Evolutionary conservation across 225 moss, liverwort and hornwort species (phyloP).

Genomic region (Thuidium tamariscinum): DNA sequence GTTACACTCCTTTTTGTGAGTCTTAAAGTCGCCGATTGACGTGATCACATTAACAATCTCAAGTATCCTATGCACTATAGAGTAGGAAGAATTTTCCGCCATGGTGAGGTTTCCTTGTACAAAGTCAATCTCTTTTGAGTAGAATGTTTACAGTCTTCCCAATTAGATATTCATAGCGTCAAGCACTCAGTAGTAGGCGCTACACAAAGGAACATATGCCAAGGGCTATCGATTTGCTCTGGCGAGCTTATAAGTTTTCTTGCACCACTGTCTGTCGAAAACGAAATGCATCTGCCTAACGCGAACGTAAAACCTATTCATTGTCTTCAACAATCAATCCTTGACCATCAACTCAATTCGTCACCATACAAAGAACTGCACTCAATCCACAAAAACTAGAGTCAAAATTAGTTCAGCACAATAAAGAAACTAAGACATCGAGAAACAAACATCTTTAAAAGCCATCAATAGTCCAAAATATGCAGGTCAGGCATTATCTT

Average conservation of each 20-base stretch:
- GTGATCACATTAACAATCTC: slow-evolving; percentile 56
- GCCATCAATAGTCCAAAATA: not conserved
- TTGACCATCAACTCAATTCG: not conserved
- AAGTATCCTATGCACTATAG: slow-evolving; percentile 54
- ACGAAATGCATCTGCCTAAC: not conserved
- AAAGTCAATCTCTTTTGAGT: not conserved
- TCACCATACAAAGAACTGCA: not conserved
- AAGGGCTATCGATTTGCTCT: not conserved
- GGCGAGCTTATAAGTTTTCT: not conserved
- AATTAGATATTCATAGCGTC: not conserved
- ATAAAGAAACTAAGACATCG: not conserved
- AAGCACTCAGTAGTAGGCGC: not conserved
- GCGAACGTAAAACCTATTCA: not conserved
- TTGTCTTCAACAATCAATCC: not conserved
- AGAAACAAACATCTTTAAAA: not conserved
- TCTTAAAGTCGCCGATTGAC: slow-evolving; percentile 49
- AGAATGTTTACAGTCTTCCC: not conserved
- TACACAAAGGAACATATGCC: not conserved
- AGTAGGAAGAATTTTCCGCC: slow-evolving; percentile 49
- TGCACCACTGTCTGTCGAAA: not conserved
- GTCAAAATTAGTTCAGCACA: not conserved
- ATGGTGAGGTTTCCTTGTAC: slow-evolving; percentile 1
- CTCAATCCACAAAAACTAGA: not conserved
- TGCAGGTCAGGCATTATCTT: not conserved
- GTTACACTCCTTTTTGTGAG: slow-evolving; percentile 61